Evolutionary conservation across 257 asterid genomes (phyloP).

Genomic region (Plantago ovata): DNA sequence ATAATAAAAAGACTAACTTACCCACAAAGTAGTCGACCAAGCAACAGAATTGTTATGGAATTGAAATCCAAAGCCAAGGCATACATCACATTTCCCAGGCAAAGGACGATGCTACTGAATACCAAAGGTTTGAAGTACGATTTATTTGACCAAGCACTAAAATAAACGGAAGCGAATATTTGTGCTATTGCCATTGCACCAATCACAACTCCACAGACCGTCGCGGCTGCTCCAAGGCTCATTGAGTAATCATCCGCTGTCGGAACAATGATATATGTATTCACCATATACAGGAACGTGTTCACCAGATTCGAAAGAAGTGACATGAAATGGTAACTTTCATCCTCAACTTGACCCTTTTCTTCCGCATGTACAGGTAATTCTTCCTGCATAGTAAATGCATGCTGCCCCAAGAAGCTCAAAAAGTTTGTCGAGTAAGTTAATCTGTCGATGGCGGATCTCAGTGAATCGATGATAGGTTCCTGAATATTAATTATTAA

Average conservation of each 20-base stretch:
- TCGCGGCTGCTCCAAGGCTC: constrained; percentile 98
- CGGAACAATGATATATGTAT: constrained; percentile 95
- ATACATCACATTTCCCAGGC: constrained; percentile 69
- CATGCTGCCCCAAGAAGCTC: constrained; percentile 90
- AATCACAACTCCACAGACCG: constrained; percentile 96
- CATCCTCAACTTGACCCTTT: constrained; percentile 60
- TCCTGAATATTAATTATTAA: constrained; percentile 50
- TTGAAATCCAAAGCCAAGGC: constrained; percentile 86
- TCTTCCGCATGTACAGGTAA: constrained; percentile 66
- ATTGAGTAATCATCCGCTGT: constrained; percentile 97
- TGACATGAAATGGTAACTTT: constrained; percentile 86
- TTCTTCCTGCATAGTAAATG: constrained; percentile 95
- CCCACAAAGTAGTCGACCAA: constrained; percentile 95
- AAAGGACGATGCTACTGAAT: constrained; percentile 84
- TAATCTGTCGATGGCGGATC: constrained; percentile 82
- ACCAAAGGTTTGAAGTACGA: constrained; percentile 86
- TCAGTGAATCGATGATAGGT: constrained; percentile 75
- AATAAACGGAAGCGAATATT: constrained; percentile 92
- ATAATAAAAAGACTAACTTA: constrained; percentile 35
- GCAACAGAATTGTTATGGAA: constrained; percentile 62
- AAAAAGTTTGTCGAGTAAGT: constrained; percentile 86
- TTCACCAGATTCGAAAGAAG: constrained; percentile 86
- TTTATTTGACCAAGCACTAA: constrained; percentile 98
- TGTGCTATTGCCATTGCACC: constrained; percentile 99
- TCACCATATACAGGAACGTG: constrained; percentile 96